phyloP scores from a whole-genome alignment of 2,329 filamentous ascomycete species.

The Nothopassalora personata region DNA sequence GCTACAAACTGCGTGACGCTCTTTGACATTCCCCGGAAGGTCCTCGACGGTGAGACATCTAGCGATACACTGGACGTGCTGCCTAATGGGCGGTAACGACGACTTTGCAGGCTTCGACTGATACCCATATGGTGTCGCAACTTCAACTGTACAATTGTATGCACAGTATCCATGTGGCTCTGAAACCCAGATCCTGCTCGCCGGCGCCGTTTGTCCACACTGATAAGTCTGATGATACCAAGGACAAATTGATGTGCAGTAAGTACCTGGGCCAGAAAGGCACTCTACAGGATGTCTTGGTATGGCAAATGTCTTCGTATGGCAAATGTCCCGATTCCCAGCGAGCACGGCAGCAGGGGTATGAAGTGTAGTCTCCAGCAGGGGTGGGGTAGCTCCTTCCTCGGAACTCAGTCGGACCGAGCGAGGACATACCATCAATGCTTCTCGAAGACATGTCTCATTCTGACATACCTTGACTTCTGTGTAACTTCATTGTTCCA shows the following conservation, averaged over 20 bases:
- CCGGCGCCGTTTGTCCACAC: too few species aligned
- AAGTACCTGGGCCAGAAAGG: neutral
- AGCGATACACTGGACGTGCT: slow-evolving; percentile 2
- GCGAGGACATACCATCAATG: neutral
- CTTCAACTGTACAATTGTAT: neutral
- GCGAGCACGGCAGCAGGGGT: neutral
- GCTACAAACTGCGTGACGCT: slow-evolving; percentile 81
- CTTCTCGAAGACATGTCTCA: neutral
- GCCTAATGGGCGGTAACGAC: neutral
- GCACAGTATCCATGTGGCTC: neutral
- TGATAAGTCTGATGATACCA: too few species aligned
- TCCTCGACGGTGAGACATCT: slow-evolving; percentile 31
- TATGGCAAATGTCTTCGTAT: too few species aligned
- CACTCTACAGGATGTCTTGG: too few species aligned
- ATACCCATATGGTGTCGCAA: neutral
- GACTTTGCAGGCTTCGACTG: slow-evolving; percentile 15
- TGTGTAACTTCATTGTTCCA: too few species aligned
- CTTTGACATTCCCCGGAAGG: slow-evolving; percentile 64
- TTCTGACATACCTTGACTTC: neutral
- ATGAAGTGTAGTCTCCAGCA: neutral
- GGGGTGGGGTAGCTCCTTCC: neutral
- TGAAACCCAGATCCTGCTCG: too few species aligned
- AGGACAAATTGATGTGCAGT: too few species aligned
- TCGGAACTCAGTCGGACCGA: neutral
- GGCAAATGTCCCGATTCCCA: too few species aligned